A percentile compares a stretch with the other conserved stretches of the same genome.
phyloP scores from a whole-genome alignment of 176 grass and related monocot genomes.

The Carex scoparia region DNA sequence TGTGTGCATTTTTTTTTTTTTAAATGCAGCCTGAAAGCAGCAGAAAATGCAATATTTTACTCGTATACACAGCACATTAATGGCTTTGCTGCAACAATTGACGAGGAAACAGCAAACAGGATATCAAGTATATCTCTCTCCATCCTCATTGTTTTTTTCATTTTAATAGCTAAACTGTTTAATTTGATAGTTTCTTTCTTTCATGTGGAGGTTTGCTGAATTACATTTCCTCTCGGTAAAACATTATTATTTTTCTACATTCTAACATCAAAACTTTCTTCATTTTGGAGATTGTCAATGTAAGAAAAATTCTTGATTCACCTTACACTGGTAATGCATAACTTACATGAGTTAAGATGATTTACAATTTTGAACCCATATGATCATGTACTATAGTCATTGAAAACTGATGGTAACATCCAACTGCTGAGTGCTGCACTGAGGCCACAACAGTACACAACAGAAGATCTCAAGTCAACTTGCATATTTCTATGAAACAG shows the following conservation, averaged over 20 bases:
- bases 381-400: background rate
- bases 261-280: background rate
- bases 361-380: background rate
- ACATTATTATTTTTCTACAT: background rate
- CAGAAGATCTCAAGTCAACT: background rate
- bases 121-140: slow-evolving; percentile 41
- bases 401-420: background rate
- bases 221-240: too few species aligned
- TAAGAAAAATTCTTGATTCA: background rate
- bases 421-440: background rate
- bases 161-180: background rate
- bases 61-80: slow-evolving; percentile 77
- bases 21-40: slow-evolving; percentile 37
- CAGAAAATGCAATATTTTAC: slow-evolving; percentile 62
- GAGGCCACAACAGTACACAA: background rate
- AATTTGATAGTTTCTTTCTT: background rate
- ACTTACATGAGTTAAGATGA: too few species aligned
- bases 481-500: background rate
- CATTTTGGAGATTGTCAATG: background rate
- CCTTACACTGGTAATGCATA: background rate
- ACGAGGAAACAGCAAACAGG: slow-evolving; percentile 30
- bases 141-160: background rate
- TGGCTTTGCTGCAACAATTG: slow-evolving; percentile 67
- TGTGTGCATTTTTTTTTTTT: background rate
- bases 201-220: too few species aligned